These are phyloP conservation scores for Penicillium sp. DNA, from an alignment of 2,329 filamentous ascomycete genomes.

Conservation along the genomic window DNA sequence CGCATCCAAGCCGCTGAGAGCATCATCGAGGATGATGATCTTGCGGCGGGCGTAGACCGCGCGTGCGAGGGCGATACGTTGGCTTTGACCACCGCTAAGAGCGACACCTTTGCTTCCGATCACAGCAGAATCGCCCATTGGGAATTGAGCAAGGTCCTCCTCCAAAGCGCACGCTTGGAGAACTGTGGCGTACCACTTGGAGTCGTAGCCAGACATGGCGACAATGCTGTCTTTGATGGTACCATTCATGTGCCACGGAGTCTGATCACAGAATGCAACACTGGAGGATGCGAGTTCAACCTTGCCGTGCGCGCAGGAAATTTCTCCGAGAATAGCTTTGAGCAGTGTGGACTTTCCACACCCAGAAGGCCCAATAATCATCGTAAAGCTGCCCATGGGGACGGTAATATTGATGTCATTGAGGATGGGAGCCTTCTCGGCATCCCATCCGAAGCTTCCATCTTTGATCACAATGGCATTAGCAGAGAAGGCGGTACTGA, in stretches of 20 bases:
- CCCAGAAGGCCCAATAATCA: slow-evolving; percentile 54
- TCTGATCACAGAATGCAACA: slow-evolving; percentile 46
- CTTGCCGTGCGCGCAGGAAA: slow-evolving; percentile 36
- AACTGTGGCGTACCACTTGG: slow-evolving; percentile 41
- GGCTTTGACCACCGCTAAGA: slow-evolving; percentile 56
- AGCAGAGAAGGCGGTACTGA: slow-evolving; percentile 10
- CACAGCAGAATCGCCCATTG: slow-evolving; percentile 47
- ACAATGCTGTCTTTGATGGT: slow-evolving; percentile 45
- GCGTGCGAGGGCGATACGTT: slow-evolving; percentile 56
- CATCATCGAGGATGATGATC: slow-evolving; percentile 54
- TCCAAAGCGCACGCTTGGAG: slow-evolving; percentile 40
- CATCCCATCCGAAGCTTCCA: slow-evolving; percentile 52
- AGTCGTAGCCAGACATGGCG: slow-evolving; percentile 39
- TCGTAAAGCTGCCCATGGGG: slow-evolving; percentile 47
- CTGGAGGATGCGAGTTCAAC: slow-evolving; percentile 34
- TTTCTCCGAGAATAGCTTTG: slow-evolving; percentile 49
- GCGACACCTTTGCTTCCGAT: slow-evolving; percentile 55
- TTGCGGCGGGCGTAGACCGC: slow-evolving; percentile 54
- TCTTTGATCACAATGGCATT: slow-evolving; percentile 46
- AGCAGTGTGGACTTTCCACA: slow-evolving; percentile 57
- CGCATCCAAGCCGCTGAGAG: slow-evolving; percentile 54
- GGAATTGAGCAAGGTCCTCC: slow-evolving; percentile 44
- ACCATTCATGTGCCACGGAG: slow-evolving; percentile 45
- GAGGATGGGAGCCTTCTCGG: slow-evolving; percentile 43
- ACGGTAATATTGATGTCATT: slow-evolving; percentile 45